Evolutionary conservation across 768 basidiomycete species (phyloP), one percentile per base, ranked within the genome.

Genomic region (Chalciporus sphaerocephalus): DNA sequence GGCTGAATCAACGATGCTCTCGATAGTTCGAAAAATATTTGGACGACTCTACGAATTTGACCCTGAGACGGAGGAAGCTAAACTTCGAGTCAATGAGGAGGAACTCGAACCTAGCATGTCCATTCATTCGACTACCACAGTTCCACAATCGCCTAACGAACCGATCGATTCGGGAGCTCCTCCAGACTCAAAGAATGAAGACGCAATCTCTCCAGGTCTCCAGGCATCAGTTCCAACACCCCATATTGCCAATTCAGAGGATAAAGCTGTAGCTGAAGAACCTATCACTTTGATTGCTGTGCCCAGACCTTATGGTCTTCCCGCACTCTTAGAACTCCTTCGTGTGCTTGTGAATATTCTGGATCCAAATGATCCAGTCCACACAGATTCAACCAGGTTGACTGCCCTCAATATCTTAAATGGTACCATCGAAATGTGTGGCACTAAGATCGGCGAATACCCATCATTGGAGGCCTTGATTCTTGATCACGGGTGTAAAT

Each of bases 271-370:
- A n/a, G 50, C 57, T 40, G 61, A 56, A 57, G 70, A 38, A 68
- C 74, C 61, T 75, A 74, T 40, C 38, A 43, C 55, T 25, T 34
- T 52, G 35, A 16, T 47, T 32, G 42, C 46, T 42, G 39, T 39
- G 12, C 54, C 52, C 15, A 58, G 39, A 49, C 64, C 57, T 48
- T 64, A 91, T 65, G 95, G 95, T 11, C 78, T 97, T 25, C 91
- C 93, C 3, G 93, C 96, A 11, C 84, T 96, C 33, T 70, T 92
- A 15, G 95, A 97, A 62, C 82, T 99, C 6, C 74, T 98, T 27
- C 85, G 94, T 2, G 96, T 98, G 25, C 79, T 99, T 44, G 83
- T 97, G 59, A 92, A 95, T 56, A 89, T 99, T 32, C 75, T 99
- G 39, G 92, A 98, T 65, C 96, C 96, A 16, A 87, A 80, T 54